A percentile compares a stretch with the other conserved stretches of the same genome.
Conservation (phyloP, 2,329 filamentous ascomycete species). For the Neurospora sp. region DNA sequence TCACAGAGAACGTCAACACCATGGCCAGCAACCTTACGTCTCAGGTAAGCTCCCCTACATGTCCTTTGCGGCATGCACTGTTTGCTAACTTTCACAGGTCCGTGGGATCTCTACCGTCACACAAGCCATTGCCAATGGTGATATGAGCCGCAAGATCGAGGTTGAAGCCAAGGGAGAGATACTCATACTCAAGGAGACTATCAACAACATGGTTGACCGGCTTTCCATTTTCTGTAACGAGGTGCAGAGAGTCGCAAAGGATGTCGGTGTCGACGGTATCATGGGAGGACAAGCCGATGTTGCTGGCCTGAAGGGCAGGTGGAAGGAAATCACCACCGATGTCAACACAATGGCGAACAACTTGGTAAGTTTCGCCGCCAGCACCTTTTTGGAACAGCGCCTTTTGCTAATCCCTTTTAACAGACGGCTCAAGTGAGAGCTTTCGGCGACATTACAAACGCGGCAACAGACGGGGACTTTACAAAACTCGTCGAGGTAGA, state of each 20-base stretch:
- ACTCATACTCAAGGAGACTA: constrained; percentile 84
- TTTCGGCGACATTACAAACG: constrained; percentile 97
- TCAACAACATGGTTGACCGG: constrained; percentile 97
- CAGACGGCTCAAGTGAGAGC: constrained; percentile 94
- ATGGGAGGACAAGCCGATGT: constrained; percentile 97
- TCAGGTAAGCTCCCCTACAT: constrained; percentile 34
- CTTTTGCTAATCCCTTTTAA: constrained; percentile 26
- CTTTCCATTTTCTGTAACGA: constrained; percentile 94
- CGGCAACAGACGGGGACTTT: constrained; percentile 93
- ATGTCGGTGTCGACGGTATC: constrained; percentile 95
- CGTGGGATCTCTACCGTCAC: constrained; percentile 89
- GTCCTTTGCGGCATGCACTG: not conserved
- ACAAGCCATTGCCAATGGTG: constrained; percentile 87
- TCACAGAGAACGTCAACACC: constrained; percentile 82
- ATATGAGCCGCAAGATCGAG: constrained; percentile 92
- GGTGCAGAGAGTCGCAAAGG: constrained; percentile 88
- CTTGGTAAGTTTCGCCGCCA: constrained; percentile 31
- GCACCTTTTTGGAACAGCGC: not conserved
- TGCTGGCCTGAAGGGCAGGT: constrained; percentile 81
- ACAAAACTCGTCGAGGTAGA: constrained; percentile 95
- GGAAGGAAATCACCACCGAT: constrained; percentile 97
- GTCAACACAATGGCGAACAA: constrained; percentile 85
- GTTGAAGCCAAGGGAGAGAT: constrained; percentile 95
- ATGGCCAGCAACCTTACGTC: constrained; percentile 60
- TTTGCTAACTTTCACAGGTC: constrained; percentile 42